These are phyloP conservation scores for Mucuna pruriens DNA, from an alignment of 306 rosid species.

Conservation along the genomic window DNA sequence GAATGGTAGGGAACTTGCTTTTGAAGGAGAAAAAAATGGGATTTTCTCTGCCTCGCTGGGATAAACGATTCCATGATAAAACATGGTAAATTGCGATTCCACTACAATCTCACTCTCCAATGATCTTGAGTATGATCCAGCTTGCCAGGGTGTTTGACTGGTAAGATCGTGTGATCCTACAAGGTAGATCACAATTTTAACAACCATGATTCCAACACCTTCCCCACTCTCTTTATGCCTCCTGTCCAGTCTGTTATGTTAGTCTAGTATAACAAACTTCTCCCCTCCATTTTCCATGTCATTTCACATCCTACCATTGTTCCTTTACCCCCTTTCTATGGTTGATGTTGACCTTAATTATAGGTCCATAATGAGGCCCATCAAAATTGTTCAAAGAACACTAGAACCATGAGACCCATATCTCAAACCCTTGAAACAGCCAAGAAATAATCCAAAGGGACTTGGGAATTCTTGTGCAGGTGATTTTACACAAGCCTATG, in stretches of 20 bases:
- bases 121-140: no score
- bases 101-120: no score
- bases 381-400: background rate
- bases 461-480: background rate
- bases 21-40: no score
- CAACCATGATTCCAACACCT: slow-evolving; percentile 4
- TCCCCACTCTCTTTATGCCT: background rate
- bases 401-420: background rate
- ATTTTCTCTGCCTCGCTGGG: no score
- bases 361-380: background rate
- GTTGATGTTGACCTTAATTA: background rate
- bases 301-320: background rate
- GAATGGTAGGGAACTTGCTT: no score
- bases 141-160: no score
- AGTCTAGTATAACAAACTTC: slow-evolving; percentile 12
- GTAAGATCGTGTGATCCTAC: no score
- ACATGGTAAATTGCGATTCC: no score
- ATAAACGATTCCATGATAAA: no score
- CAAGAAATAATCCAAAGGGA: background rate
- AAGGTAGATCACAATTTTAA: no score
- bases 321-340: background rate
- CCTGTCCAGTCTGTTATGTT: background rate
- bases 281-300: background rate
- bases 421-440: background rate
- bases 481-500: background rate